phyloP scores from a whole-genome alignment of 805 yeast species.

The Hanseniaspora meyeri region DNA sequence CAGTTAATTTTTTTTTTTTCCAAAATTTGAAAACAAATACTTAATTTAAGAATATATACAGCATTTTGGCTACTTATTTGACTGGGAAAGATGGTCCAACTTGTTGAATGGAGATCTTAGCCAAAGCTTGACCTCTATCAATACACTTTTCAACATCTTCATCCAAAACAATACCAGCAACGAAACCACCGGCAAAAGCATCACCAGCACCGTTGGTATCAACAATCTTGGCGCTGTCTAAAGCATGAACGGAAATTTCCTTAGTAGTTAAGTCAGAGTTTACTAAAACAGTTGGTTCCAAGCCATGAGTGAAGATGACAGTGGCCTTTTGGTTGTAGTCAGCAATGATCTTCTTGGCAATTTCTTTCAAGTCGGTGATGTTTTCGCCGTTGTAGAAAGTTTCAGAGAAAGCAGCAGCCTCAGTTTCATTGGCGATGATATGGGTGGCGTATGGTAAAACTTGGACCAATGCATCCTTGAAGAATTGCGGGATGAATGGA shows the following conservation, averaged over 20 bases:
- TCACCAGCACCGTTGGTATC: conserved; percentile 99
- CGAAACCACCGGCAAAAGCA: conserved; percentile 93
- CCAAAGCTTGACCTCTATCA: conserved; percentile 94
- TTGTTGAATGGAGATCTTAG: conserved; percentile 79
- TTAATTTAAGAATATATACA: not conserved
- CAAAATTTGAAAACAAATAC: too few species aligned
- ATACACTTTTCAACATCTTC: conserved; percentile 49
- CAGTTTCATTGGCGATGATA: conserved; percentile 91
- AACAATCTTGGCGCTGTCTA: conserved; percentile 52
- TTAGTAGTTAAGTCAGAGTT: conserved; percentile 40
- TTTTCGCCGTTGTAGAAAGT: conserved; percentile 45
- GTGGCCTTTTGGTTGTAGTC: conserved; percentile 37
- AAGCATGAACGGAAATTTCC: conserved; percentile 55
- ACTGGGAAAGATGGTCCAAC: conserved; percentile 89
- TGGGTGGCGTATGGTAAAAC: conserved; percentile 78
- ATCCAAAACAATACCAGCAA: conserved; percentile 75
- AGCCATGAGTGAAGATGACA: conserved; percentile 90
- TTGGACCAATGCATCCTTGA: conserved; percentile 77
- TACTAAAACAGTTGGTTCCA: conserved; percentile 77
- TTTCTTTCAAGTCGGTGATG: conserved; percentile 42
- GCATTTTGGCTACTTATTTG: conserved; percentile 38
- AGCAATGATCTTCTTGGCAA: conserved; percentile 58
- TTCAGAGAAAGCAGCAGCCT: conserved; percentile 89
- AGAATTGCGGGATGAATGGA: conserved; percentile 91
- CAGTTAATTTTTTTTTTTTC: too few species aligned